Conservation (phyloP, 495 filamentous ascomycete species). For the Podospora didyma region DNA sequence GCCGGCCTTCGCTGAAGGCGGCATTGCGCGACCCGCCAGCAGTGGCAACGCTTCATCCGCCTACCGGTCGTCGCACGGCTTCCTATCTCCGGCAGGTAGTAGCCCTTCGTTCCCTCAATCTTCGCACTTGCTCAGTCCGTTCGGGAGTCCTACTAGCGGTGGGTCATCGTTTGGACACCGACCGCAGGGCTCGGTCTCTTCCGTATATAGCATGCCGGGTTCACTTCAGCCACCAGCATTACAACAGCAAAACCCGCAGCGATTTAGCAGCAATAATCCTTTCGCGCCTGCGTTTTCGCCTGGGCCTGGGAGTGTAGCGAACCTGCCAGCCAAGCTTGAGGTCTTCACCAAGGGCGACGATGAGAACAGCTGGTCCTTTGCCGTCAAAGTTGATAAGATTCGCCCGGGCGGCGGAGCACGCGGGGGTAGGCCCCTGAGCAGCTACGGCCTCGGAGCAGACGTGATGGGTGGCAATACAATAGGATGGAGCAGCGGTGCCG, state of each 20-base stretch:
- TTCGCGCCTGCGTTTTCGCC: slow-evolving; percentile 35
- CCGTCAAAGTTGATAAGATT: slow-evolving; percentile 32
- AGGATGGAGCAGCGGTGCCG: slow-evolving; percentile 38
- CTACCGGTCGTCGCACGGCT: slow-evolving; percentile 6
- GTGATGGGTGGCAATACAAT: slow-evolving; percentile 25
- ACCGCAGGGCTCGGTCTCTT: slow-evolving; percentile 15
- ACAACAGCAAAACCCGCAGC: slow-evolving; percentile 23
- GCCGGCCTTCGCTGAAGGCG: slow-evolving; percentile 18
- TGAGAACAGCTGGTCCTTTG: slow-evolving; percentile 78
- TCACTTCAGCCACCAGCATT: neutral
- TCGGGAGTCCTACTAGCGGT: slow-evolving; percentile 5
- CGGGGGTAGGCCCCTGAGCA: slow-evolving; percentile 40
- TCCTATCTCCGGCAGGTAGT: slow-evolving; percentile 18
- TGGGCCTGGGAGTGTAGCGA: slow-evolving; percentile 13
- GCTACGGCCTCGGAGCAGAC: slow-evolving; percentile 47
- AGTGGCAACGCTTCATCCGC: slow-evolving; percentile 1
- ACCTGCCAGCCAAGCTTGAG: slow-evolving; percentile 63
- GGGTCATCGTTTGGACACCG: slow-evolving; percentile 12
- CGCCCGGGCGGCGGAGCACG: slow-evolving; percentile 7
- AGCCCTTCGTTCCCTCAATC: slow-evolving; percentile 4
- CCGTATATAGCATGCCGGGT: slow-evolving; percentile 3
- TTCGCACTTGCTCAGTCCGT: slow-evolving; percentile 9
- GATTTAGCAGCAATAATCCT: slow-evolving; percentile 51
- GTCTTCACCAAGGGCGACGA: slow-evolving; percentile 85
- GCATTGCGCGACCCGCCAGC: slow-evolving; percentile 2